Evolutionary conservation across 305 asterid species (phyloP).

Genomic region (Rubia occidens): DNA sequence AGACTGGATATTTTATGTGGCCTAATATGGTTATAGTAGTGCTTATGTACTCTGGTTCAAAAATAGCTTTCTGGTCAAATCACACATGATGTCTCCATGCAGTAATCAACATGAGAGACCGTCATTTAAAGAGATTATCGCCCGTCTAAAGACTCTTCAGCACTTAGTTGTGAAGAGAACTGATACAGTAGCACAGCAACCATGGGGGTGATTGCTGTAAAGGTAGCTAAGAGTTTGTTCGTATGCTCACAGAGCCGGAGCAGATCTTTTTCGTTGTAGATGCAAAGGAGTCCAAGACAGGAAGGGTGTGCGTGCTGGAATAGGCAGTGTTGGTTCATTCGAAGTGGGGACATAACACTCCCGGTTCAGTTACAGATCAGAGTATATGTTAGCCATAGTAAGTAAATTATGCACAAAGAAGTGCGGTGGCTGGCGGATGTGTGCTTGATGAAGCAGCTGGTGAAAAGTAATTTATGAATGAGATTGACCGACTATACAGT

Average conservation of each 20-base stretch:
- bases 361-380: slow-evolving; percentile 26
- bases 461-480: slow-evolving; percentile 23
- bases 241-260: slow-evolving; percentile 27
- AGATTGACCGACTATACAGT: slow-evolving; percentile 10
- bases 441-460: slow-evolving; percentile 15
- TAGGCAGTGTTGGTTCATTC: slow-evolving; percentile 72
- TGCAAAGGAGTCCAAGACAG: slow-evolving; percentile 19
- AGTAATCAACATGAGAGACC: slow-evolving; percentile 75
- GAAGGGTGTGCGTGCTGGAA: slow-evolving; percentile 20
- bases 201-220: slow-evolving; percentile 26
- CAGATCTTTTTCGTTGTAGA: slow-evolving; percentile 24
- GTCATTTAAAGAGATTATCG: slow-evolving; percentile 72
- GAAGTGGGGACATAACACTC: slow-evolving; percentile 63
- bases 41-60: neutral
- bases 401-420: slow-evolving; percentile 31
- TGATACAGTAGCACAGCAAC: slow-evolving; percentile 26
- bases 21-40: neutral
- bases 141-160: slow-evolving; percentile 66
- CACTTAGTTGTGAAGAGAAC: slow-evolving; percentile 40
- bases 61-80: neutral
- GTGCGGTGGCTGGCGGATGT: slow-evolving; percentile 21
- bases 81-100: slow-evolving; percentile 23
- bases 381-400: slow-evolving; percentile 26
- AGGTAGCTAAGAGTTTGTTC: slow-evolving; percentile 28
- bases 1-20: neutral